Base-by-base conservation (phyloP, 352 stramenopile genomes). In the Globisporangium solare region DNA sequence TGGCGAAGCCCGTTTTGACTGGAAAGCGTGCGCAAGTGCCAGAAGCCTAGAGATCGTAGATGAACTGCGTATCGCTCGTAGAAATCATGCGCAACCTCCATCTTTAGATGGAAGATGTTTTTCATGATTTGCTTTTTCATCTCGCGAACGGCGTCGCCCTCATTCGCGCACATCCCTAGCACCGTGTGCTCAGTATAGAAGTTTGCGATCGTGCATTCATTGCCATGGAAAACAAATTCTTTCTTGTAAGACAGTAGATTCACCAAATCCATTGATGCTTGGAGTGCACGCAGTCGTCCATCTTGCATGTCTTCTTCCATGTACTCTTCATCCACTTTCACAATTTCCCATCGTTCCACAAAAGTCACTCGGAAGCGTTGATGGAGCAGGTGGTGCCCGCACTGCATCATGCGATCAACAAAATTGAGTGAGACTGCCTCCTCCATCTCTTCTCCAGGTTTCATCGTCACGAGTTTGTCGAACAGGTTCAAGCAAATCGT, bases 161-260 rank as follows among this genome's bases (percentile, higher is more conserved):
- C 69, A 32, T 71, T 72, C 20, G 67, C 80, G 22, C 71, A 80
- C 76, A 94, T 92, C 7, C 73, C 77, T 13, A 83, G 56, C 6
- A 94, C 67, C 10, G 83, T 91, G 53, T 92, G 74, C 45, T 95
- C 80, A 0, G 77, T 84, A 42, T 93, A 79, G 5, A 95, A 60
- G 37, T 88, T 89, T 2, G 83, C 82, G 21, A 95, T 74, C 8
- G 69, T 68, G 39, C 73, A 74, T 47, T 89, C 82, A 8, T 92
- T 79, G 27, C 73, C 72, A 41, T 68, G 54, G 43, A 95, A 93
- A 17, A 95, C 83, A 70, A 95, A 91, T 47, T 89, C 71, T 31
- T 87, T 74, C 64, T 95, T 92, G 74, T 94, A 95, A 50, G 80
- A 88, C 6, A 95, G 59, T 27, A 95, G 60, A 27, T 93, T 89